Evolutionary conservation across 2,329 filamentous ascomycete genomes (phyloP).

Genomic region (Sporothrix pseudoabietina): DNA sequence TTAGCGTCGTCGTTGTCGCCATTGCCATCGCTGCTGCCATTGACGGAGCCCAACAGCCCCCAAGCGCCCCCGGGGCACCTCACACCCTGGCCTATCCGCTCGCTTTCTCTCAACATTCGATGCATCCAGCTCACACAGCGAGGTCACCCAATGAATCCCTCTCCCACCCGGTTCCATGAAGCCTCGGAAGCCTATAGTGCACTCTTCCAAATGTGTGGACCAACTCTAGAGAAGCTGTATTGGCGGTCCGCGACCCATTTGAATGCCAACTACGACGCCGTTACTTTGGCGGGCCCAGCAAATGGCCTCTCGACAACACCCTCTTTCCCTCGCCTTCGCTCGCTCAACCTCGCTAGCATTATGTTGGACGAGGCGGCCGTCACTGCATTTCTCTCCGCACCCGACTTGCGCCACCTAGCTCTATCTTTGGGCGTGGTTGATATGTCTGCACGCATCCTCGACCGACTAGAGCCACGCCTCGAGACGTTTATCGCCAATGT

Average conservation of each 20-base stretch:
- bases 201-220: neutral
- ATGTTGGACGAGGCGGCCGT: neutral
- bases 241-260: neutral
- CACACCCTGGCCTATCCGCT: neutral
- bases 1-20: too few relatives aligned
- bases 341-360: neutral
- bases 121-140: neutral
- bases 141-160: neutral
- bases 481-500: neutral
- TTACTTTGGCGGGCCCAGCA: too few relatives aligned
- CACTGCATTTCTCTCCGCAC: neutral
- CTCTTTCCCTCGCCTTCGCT: neutral
- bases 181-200: neutral
- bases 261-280: too few relatives aligned
- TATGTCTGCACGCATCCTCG: neutral
- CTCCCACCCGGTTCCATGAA: neutral
- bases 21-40: too few relatives aligned
- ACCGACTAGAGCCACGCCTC: neutral
- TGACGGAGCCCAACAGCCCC: too few relatives aligned
- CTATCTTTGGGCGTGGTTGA: neutral
- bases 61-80: too few relatives aligned
- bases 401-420: neutral
- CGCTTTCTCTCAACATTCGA: neutral
- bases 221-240: neutral
- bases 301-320: neutral